These are phyloP conservation scores for Rubus parviflorus DNA, from an alignment of 306 rosid genomes.

Conservation along the genomic window DNA sequence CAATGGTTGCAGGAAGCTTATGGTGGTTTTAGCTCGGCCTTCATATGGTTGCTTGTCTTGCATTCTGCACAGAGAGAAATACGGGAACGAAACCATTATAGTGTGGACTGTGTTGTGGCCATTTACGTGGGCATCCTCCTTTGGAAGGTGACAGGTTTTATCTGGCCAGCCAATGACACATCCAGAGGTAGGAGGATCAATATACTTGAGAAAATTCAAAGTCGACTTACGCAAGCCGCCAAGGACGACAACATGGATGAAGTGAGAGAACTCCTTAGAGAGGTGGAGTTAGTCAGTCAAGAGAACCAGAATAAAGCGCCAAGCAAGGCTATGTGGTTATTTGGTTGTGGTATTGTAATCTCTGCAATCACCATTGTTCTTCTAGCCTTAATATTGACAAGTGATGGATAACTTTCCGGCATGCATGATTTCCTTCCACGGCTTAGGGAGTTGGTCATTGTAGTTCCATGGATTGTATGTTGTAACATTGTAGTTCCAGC, in stretches of 20 bases:
- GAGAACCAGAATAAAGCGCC: constrained; percentile 43
- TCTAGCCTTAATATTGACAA: constrained; percentile 70
- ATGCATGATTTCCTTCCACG: constrained; percentile 5
- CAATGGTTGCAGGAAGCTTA: constrained; percentile 77
- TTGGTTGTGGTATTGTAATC: constrained; percentile 45
- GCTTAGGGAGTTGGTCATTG: background rate
- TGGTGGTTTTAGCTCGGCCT: constrained; percentile 86
- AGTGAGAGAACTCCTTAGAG: constrained; percentile 80
- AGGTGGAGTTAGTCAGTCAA: constrained; percentile 50
- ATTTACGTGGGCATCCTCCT: constrained; percentile 85
- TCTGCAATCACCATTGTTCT: constrained; percentile 59
- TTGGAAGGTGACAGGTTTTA: constrained; percentile 88
- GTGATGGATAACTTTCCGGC: constrained; percentile 51
- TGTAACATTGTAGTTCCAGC: background rate
- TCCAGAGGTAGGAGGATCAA: constrained; percentile 33
- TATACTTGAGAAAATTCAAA: constrained; percentile 69
- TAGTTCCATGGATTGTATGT: background rate
- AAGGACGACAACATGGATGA: constrained; percentile 77
- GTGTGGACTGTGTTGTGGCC: constrained; percentile 79
- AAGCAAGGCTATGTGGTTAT: constrained; percentile 42
- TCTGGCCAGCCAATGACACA: constrained; percentile 57
- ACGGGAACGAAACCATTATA: constrained; percentile 88
- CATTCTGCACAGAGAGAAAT: constrained; percentile 95
- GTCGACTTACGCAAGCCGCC: constrained; percentile 73
- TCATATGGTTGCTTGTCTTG: constrained; percentile 76